A percentile compares a stretch with the other conserved stretches of the same genome.
phyloP scores from a whole-genome alignment of 2,329 filamentous ascomycete species.

The Verticillium alfalfae region DNA sequence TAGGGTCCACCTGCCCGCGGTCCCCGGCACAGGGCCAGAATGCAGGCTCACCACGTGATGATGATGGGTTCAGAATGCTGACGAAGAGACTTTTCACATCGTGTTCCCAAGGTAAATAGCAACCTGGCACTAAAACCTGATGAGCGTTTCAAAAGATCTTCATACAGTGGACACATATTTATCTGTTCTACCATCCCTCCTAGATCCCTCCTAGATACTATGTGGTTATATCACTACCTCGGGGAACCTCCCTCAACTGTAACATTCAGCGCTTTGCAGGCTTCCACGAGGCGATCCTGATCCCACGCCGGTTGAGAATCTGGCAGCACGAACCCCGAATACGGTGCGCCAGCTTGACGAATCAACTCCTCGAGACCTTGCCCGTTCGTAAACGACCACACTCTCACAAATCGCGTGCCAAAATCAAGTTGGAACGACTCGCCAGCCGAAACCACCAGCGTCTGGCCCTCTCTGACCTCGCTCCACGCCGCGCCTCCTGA shows the following conservation, averaged over 20 bases:
- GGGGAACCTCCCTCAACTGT: neutral
- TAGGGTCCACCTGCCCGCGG: too few relatives aligned
- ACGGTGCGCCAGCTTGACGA: conserved; percentile 26
- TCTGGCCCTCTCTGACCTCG: conserved; percentile 38
- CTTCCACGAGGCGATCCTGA: neutral
- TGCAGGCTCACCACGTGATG: too few relatives aligned
- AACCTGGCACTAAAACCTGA: too few relatives aligned
- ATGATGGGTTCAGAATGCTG: too few relatives aligned
- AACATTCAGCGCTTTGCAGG: neutral
- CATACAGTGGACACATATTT: too few relatives aligned
- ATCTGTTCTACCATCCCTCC: too few relatives aligned
- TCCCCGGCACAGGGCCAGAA: too few relatives aligned
- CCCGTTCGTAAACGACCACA: conserved; percentile 43
- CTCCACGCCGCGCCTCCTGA: conserved; percentile 16
- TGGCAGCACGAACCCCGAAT: conserved; percentile 28
- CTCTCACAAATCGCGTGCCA: conserved; percentile 38
- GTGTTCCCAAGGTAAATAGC: too few relatives aligned
- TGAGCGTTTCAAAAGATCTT: too few relatives aligned
- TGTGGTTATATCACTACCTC: too few relatives aligned
- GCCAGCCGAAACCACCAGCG: conserved; percentile 40
- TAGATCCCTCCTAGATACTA: too few relatives aligned
- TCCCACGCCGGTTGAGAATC: conserved; percentile 15
- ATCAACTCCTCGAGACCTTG: conserved; percentile 41
- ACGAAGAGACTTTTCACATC: too few relatives aligned
- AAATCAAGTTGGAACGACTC: conserved; percentile 38